Evolutionary conservation across 345 rosid genomes (phyloP).

Genomic region (Camelina neglecta): DNA sequence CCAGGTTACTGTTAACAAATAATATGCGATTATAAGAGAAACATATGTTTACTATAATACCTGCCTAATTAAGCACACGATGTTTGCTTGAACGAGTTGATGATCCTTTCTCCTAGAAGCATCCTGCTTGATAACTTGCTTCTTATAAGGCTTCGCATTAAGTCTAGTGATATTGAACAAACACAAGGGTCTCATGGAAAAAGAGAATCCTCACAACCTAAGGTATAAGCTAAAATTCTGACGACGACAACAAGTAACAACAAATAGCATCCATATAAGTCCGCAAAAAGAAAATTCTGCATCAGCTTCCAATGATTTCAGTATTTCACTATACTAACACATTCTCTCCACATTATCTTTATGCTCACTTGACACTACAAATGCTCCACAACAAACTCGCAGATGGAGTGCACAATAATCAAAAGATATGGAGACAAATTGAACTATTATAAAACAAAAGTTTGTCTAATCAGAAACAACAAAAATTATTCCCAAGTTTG

Average conservation of each 20-base stretch:
- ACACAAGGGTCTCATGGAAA: not conserved
- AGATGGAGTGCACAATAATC: constrained; percentile 1
- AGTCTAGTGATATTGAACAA: constrained; percentile 12
- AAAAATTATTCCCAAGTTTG: constrained; percentile 18
- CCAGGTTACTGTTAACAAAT: constrained; percentile 4
- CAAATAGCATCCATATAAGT: not conserved
- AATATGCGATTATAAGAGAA: constrained; percentile 13
- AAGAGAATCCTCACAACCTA: not conserved
- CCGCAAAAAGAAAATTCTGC: not conserved
- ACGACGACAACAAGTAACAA: constrained; percentile 3
- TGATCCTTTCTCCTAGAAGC: constrained; percentile 10
- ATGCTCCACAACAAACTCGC: constrained; percentile 18
- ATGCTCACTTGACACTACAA: constrained; percentile 4
- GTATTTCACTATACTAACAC: not conserved
- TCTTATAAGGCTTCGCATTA: constrained; percentile 1
- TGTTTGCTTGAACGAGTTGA: not conserved
- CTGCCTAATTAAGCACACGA: constrained; percentile 7
- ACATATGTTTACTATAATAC: constrained; percentile 17
- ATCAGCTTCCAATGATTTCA: constrained; percentile 10
- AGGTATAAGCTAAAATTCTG: not conserved
- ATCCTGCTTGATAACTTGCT: constrained; percentile 20
- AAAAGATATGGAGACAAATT: constrained; percentile 13
- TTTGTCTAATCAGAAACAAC: constrained; percentile 6
- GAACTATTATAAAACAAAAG: constrained; percentile 2
- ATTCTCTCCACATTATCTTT: not conserved